A percentile compares a stretch with the other conserved stretches of the same genome.
These are phyloP conservation scores for Neurospora hispaniola DNA, from an alignment of 495 filamentous ascomycete genomes.

Conservation along the genomic window DNA sequence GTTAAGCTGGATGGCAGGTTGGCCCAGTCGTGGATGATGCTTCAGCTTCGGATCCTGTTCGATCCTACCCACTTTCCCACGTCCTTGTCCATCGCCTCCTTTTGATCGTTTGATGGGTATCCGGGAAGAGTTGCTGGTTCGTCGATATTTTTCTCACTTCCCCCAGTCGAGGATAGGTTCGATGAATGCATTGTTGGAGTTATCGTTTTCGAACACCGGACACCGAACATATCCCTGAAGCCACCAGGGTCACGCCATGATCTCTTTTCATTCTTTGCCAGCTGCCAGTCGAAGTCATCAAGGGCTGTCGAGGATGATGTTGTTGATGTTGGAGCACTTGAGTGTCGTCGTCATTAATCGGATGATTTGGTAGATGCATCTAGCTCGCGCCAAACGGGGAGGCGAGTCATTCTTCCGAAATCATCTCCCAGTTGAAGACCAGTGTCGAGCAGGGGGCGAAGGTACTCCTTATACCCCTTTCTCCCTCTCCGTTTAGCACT, in stretches of 20 bases:
- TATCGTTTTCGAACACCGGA: not conserved
- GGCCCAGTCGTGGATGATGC: not conserved
- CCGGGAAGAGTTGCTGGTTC: not conserved
- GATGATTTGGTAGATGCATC: not conserved
- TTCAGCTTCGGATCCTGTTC: not conserved
- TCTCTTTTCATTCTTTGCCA: not conserved
- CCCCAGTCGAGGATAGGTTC: not conserved
- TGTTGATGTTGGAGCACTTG: not conserved
- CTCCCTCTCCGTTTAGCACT: not conserved
- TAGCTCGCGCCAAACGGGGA: not conserved
- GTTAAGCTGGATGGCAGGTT: not conserved
- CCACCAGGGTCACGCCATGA: not conserved
- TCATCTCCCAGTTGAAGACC: not conserved
- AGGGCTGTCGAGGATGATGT: not conserved
- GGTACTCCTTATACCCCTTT: not conserved
- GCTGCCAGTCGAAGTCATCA: not conserved
- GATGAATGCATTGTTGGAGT: not conserved
- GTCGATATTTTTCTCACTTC: not conserved
- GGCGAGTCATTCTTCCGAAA: not conserved
- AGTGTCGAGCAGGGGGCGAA: not conserved
- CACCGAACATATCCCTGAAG: not conserved
- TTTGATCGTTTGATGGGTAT: not conserved
- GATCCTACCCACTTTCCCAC: not conserved
- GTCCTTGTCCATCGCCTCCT: not conserved
- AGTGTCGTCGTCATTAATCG: not conserved